Evolutionary conservation across 805 yeast species (phyloP).

Genomic region (Saccharomycopsis microspora): DNA sequence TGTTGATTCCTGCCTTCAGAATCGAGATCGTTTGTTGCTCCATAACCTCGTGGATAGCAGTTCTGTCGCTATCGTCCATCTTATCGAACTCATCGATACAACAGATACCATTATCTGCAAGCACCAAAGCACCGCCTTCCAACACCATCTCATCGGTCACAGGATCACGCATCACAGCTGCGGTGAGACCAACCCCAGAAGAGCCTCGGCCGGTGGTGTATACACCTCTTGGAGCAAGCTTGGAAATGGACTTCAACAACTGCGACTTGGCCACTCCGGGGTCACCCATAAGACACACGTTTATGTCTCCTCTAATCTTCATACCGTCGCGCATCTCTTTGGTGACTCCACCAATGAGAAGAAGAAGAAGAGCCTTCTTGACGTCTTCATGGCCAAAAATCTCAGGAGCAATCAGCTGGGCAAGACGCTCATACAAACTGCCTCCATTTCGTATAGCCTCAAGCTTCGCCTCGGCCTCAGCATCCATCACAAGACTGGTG

Average conservation of each 20-base stretch:
- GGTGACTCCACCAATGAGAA: constrained; percentile 91
- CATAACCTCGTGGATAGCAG: constrained; percentile 99
- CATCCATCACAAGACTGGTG: constrained; percentile 48
- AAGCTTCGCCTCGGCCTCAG: constrained; percentile 45
- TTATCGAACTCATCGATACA: constrained; percentile 98
- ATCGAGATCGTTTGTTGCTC: constrained; percentile 98
- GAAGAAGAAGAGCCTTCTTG: constrained; percentile 75
- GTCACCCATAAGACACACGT: constrained; percentile 94
- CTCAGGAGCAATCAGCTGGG: constrained; percentile 93
- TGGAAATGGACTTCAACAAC: constrained; percentile 77
- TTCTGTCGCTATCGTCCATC: constrained; percentile 94
- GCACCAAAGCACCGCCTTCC: constrained; percentile 95
- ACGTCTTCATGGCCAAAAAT: constrained; percentile 91
- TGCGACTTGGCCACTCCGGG: constrained; percentile 99
- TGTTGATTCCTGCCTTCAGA: constrained; percentile 94
- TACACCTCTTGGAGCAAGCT: constrained; percentile 92
- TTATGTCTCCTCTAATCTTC: constrained; percentile 95
- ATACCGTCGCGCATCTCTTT: constrained; percentile 94
- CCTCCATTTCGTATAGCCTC: constrained; percentile 45
- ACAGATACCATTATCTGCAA: constrained; percentile 96
- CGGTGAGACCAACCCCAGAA: constrained; percentile 97
- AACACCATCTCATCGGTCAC: constrained; percentile 98
- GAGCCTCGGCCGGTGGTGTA: constrained; percentile 98
- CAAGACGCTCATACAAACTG: constrained; percentile 65
- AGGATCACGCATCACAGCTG: constrained; percentile 98